These are phyloP conservation scores for Komagataella pastoris DNA, from an alignment of 805 yeast species.

Conservation along the genomic window DNA sequence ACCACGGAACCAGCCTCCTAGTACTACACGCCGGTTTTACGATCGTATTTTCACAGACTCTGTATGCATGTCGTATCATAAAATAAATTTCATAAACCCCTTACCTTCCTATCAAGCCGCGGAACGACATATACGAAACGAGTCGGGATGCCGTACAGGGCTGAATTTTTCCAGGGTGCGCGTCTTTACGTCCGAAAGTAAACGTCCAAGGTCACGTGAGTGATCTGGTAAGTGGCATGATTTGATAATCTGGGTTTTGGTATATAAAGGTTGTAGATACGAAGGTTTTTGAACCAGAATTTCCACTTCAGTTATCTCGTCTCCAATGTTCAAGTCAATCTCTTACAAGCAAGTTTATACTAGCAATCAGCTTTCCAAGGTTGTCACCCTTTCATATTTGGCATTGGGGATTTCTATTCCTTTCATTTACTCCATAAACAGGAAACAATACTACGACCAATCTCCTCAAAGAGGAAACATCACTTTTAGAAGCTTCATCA, in stretches of 20 bases:
- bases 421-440: conserved; percentile 6
- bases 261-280: background rate
- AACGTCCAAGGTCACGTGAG: background rate
- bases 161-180: background rate
- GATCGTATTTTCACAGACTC: background rate
- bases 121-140: background rate
- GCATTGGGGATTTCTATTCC: conserved; percentile 21
- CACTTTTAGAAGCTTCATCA: conserved; percentile 17
- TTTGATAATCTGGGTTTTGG: background rate
- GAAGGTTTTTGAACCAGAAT: background rate
- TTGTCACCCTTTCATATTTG: conserved; percentile 16
- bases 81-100: background rate
- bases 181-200: background rate
- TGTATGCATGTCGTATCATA: background rate
- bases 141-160: background rate
- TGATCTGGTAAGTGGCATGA: background rate
- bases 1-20: background rate
- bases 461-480: conserved; percentile 13
- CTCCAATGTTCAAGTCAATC: background rate
- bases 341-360: background rate
- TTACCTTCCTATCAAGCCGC: background rate
- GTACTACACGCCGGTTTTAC: background rate
- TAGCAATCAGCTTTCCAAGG: conserved; percentile 6
- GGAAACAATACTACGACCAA: conserved; percentile 5
- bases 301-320: background rate